Base-by-base conservation (phyloP, 2,329 filamentous ascomycete species). In the Alternaria arborescens region DNA sequence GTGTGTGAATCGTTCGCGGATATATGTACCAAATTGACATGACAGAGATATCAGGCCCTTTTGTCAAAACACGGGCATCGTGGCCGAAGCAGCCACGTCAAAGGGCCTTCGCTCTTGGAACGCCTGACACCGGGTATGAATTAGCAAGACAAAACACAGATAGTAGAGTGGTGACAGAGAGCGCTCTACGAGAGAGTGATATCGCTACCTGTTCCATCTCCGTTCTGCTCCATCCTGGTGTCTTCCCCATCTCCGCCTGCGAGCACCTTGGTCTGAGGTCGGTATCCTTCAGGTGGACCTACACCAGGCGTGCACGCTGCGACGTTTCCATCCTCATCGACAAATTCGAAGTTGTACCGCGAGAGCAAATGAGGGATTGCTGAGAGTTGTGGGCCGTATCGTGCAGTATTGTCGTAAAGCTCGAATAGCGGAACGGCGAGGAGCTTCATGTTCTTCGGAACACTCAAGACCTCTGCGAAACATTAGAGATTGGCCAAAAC, bases 371-470 rank as follows among this genome's bases (percentile, higher is more conserved):
- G 95, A 0, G 95, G 95, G 58, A 99, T 98, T 1, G 95, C 95
- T 1, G 94, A 97, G 16, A 99, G 88, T 77, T 99, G 95, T 5
- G 95, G 95, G 0, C 95, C 95, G 77, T 99, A 99, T 61, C 95
- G 86, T 12, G 90, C 91, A 0, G 93, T 97, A 80, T 99, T 99
- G 75, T 99, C 95, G 83, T 99, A 99, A 40, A 99, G 88, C 82
- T 99, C 95, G 80, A 98, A 98, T 1, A 99, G 85, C 0, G 95
- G 95, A 1, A 99, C 95, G 1, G 95, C 95, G 41, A 99, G 89
- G 24, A 99, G 88, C 79, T 99, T 99, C 95, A 99, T 98, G 82
- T 99, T 99, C 83, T 99, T 99, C 0, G 95, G 95, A 8, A 99
- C 95, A 73, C 92, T 96, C 43, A 99, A 86, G 14, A 98, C 91